Percentiles rank a stretch among this genome's conserved stretches.
Evolutionary conservation across 2,329 filamentous ascomycete genomes (phyloP).

Genomic region (Aspergillus ochraceoroseus): DNA sequence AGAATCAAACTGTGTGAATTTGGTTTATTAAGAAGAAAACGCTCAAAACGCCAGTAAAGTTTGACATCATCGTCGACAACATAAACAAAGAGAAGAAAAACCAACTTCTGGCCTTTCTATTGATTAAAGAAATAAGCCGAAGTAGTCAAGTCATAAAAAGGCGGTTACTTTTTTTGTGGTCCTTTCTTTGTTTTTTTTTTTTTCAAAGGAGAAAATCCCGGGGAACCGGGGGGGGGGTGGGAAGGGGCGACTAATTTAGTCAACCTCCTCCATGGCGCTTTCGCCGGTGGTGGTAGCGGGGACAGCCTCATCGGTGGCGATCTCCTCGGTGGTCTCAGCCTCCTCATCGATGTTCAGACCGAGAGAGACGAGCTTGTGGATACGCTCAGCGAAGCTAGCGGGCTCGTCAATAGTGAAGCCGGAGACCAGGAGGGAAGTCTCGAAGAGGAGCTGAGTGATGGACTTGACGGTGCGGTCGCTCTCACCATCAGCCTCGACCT

Average conservation of each 20-base stretch:
- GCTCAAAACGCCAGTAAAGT: constrained; percentile 25
- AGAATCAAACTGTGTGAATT: constrained; percentile 16
- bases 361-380: constrained; percentile 98
- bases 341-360: constrained; percentile 97
- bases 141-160: constrained; percentile 18
- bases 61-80: constrained; percentile 19
- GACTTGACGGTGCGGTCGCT: constrained; percentile 99
- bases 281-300: constrained; percentile 65
- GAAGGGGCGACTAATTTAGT: constrained; percentile 56
- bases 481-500: constrained; percentile 96
- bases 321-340: constrained; percentile 62
- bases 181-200: constrained; percentile 9
- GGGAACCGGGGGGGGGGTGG: too few species aligned
- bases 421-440: constrained; percentile 96
- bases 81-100: constrained; percentile 10
- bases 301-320: constrained; percentile 53
- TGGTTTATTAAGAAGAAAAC: constrained; percentile 18
- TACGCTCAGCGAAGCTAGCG: constrained; percentile 94
- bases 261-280: constrained; percentile 99
- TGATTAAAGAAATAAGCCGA: constrained; percentile 19
- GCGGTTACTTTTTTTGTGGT: constrained; percentile 15
- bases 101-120: constrained; percentile 16
- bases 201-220: too few species aligned
- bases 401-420: constrained; percentile 99
- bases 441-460: constrained; percentile 95